These are phyloP conservation scores for Cladosporium halotolerans DNA, from an alignment of 2,329 filamentous ascomycete genomes.

Conservation along the genomic window DNA sequence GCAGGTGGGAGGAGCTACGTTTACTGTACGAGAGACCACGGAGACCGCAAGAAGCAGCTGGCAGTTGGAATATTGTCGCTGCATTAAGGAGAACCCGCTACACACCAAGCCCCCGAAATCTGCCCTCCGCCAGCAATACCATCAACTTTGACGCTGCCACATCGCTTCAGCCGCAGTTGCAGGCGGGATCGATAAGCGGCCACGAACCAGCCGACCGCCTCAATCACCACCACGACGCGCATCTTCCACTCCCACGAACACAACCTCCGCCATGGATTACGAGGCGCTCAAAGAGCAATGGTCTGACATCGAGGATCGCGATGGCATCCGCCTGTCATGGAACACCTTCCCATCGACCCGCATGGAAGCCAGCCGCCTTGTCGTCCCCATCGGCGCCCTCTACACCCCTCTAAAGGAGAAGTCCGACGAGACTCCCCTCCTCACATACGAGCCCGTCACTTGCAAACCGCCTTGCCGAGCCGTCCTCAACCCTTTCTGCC, in stretches of 20 bases:
- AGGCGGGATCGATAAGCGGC: slow-evolving; percentile 14
- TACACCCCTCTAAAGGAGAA: slow-evolving; percentile 97
- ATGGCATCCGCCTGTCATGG: slow-evolving; percentile 95
- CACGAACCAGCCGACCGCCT: slow-evolving; percentile 11
- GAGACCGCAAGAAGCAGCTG: neutral
- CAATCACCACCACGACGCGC: slow-evolving; percentile 5
- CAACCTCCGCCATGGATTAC: slow-evolving; percentile 66
- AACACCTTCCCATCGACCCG: slow-evolving; percentile 97
- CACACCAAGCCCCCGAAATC: neutral
- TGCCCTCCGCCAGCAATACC: neutral
- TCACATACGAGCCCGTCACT: slow-evolving; percentile 93
- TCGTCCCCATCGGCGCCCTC: slow-evolving; percentile 85
- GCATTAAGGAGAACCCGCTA: too few species aligned
- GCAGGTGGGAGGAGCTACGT: slow-evolving; percentile 19
- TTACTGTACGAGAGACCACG: slow-evolving; percentile 10
- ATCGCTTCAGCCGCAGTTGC: slow-evolving; percentile 8
- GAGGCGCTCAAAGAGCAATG: slow-evolving; percentile 91
- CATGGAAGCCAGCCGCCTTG: slow-evolving; percentile 55
- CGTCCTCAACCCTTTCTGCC: slow-evolving; percentile 92
- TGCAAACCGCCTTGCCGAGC: slow-evolving; percentile 96
- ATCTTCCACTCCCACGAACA: slow-evolving; percentile 1
- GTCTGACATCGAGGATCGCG: slow-evolving; percentile 92
- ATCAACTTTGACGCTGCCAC: neutral
- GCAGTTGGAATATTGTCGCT: neutral
- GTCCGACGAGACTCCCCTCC: slow-evolving; percentile 68